Conservation (phyloP, 2,329 filamentous ascomycete species). For the Fusarium dlaminii region DNA sequence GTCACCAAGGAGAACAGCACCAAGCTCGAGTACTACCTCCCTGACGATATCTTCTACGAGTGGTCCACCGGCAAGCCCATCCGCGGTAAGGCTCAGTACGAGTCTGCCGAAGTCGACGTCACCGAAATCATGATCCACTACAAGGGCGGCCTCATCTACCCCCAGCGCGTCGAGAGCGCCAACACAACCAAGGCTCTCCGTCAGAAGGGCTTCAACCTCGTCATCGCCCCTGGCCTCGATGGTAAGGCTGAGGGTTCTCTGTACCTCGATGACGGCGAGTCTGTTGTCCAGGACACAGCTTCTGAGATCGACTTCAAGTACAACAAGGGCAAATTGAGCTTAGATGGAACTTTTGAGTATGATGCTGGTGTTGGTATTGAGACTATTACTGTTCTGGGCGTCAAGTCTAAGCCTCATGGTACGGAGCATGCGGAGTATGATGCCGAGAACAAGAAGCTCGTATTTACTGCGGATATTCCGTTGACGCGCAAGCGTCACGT, state of each 20-base stretch:
- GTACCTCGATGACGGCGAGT: constrained; percentile 80
- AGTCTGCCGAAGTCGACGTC: constrained; percentile 48
- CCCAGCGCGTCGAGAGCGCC: constrained; percentile 61
- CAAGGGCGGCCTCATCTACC: constrained; percentile 70
- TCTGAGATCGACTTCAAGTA: constrained; percentile 71
- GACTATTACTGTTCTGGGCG: constrained; percentile 60
- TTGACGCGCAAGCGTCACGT: constrained; percentile 23
- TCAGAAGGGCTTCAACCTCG: constrained; percentile 71
- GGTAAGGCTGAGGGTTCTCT: constrained; percentile 72
- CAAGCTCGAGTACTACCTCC: constrained; percentile 56
- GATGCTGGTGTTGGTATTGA: constrained; percentile 54
- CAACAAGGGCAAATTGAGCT: constrained; percentile 58
- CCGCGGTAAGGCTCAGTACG: constrained; percentile 46
- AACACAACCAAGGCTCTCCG: constrained; percentile 72
- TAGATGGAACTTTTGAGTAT: constrained; percentile 65
- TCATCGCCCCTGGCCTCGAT: constrained; percentile 70
- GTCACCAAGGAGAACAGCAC: constrained; percentile 56
- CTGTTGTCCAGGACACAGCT: constrained; percentile 64
- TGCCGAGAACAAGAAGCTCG: constrained; percentile 36
- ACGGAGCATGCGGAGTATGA: constrained; percentile 33
- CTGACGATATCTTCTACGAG: constrained; percentile 60
- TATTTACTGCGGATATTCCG: constrained; percentile 33
- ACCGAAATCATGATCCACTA: constrained; percentile 71
- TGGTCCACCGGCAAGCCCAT: constrained; percentile 58
- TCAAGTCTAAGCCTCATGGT: constrained; percentile 19